These are phyloP conservation scores for Cladosporium oxysporum DNA, from an alignment of 2,329 filamentous ascomycete species.

Conservation along the genomic window DNA sequence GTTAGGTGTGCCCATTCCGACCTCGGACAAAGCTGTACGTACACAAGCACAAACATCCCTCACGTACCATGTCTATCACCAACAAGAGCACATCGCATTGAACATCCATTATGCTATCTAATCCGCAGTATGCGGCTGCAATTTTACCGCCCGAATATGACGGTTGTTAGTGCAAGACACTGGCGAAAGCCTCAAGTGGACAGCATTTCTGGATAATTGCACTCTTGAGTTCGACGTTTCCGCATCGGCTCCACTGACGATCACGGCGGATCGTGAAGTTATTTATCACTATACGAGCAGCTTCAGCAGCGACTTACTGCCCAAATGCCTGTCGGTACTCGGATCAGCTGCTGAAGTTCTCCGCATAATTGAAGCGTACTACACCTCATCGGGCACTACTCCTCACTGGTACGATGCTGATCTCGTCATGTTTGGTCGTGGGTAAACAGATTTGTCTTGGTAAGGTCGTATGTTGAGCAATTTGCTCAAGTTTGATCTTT, in stretches of 20 bases:
- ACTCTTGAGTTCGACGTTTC: neutral
- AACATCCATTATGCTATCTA: neutral
- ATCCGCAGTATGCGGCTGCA: neutral
- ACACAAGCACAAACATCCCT: neutral
- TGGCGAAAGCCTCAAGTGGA: neutral
- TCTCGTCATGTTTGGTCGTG: neutral
- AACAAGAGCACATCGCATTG: neutral
- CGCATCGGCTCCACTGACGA: constrained; percentile 7
- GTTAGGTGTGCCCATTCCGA: neutral
- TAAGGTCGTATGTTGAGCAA: neutral
- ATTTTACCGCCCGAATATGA: neutral
- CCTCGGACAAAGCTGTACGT: neutral
- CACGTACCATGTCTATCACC: neutral
- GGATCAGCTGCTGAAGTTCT: neutral
- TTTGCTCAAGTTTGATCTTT: neutral
- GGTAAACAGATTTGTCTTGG: neutral
- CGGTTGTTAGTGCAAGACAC: neutral
- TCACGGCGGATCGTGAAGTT: neutral
- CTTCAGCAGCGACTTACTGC: neutral
- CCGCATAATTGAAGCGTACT: neutral
- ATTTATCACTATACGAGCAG: neutral
- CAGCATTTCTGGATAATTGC: constrained; percentile 6
- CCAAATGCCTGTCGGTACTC: neutral
- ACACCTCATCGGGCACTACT: neutral
- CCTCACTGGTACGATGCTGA: neutral